A percentile compares a stretch with the other conserved stretches of the same genome.
phyloP scores from a whole-genome alignment of 2,329 filamentous ascomycete genomes.

The Sporothrix globosa region DNA sequence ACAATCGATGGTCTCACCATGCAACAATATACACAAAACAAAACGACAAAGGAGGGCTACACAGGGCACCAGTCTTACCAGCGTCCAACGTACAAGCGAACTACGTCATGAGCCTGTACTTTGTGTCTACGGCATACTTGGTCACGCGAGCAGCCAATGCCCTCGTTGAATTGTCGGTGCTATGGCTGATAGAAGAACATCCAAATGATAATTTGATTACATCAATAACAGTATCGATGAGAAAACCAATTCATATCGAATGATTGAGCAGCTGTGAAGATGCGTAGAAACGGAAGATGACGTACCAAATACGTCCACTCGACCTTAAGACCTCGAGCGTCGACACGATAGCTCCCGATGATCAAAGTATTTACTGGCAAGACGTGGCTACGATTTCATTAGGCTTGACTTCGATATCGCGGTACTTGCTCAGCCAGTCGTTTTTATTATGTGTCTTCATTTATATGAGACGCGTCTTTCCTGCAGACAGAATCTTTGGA shows the following conservation, averaged over 20 bases:
- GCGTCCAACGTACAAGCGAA: neutral
- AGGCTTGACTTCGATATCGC: too few species aligned
- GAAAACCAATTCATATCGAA: too few species aligned
- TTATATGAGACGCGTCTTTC: constrained; percentile 17
- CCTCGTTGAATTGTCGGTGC: neutral
- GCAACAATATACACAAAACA: neutral
- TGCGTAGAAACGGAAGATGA: neutral
- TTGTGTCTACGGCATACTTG: neutral
- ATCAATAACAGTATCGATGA: neutral
- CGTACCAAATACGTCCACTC: neutral
- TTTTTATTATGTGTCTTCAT: neutral
- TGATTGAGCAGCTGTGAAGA: neutral
- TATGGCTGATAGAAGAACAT: neutral
- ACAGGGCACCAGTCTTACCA: neutral
- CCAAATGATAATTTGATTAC: neutral
- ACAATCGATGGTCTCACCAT: neutral
- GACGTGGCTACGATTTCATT: too few species aligned
- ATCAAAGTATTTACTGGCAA: too few species aligned
- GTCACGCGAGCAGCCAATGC: too few species aligned
- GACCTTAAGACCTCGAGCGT: too few species aligned
- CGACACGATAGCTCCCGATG: too few species aligned
- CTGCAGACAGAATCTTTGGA: neutral
- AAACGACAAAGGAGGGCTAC: neutral
- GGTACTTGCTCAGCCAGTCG: neutral
- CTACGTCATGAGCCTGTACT: neutral